Evolutionary conservation across 163 green algal species (phyloP).

Genomic region (Scenedesmus sp.): DNA sequence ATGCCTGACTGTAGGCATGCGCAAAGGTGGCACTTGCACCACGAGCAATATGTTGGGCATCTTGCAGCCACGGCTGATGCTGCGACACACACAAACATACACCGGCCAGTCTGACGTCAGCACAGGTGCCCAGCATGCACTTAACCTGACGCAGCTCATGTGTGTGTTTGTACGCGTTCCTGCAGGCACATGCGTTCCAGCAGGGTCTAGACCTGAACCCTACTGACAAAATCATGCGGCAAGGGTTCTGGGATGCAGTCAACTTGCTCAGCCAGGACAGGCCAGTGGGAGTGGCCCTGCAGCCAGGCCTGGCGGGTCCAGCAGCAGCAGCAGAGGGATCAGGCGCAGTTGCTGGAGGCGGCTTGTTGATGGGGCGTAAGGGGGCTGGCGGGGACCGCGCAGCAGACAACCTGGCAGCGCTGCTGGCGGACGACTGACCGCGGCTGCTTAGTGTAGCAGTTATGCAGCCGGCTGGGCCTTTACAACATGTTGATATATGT

Average conservation of each 20-base stretch:
- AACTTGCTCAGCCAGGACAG: slow-evolving; percentile 22
- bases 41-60: too few species aligned
- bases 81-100: too few species aligned
- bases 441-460: neutral
- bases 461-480: neutral
- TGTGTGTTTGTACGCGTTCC: neutral
- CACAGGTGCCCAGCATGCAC: neutral
- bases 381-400: neutral
- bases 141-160: neutral
- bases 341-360: neutral
- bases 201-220: slow-evolving; percentile 66
- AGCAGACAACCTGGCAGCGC: neutral
- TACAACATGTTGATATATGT: too few species aligned
- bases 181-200: slow-evolving; percentile 62
- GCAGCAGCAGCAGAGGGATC: neutral
- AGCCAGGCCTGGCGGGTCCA: neutral
- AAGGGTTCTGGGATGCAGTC: slow-evolving; percentile 53
- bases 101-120: neutral
- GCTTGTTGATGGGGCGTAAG: neutral
- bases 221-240: slow-evolving; percentile 65
- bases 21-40: too few species aligned
- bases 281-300: neutral
- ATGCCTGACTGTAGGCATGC: too few species aligned
- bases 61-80: too few species aligned
- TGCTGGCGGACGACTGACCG: neutral